Evolutionary conservation across 1,139 yeast species (phyloP), one percentile per base, ranked within the genome.

Genomic region (Nakaseomyces bracarensis): DNA sequence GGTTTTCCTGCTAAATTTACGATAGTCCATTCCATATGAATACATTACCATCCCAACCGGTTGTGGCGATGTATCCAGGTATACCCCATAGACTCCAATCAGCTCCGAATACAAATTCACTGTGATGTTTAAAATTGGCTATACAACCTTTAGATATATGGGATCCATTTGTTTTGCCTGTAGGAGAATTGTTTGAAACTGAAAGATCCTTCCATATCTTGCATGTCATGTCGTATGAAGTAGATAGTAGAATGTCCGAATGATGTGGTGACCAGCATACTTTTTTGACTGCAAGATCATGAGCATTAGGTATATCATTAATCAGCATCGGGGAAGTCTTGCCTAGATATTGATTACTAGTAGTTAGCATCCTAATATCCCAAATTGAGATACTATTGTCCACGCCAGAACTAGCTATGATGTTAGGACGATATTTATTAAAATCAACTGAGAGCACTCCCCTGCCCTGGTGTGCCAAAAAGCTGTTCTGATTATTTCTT

Each of bases 51-150:
- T 91, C 98, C 96, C 96, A 91, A 1, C 96, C 96, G 0, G 91
- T 82, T 19, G 95, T 79, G 8, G 94, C 95, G 15, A 82, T 89
- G 86, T 94, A 89, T 1, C 96, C 97, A 3, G 93, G 94, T 50
- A 81, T 79, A 8, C 97, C 97, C 96, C 97, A 91, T 43, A 91
- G 65, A 52, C 95, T 82, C 81, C 95, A 91, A 63, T 91, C 97
- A 49, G 91, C 82, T n/a, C 94, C 96, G 50, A 84, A 77, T 2
- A 83, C 96, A 65, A 91, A 91, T 66, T 91, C 98, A 30, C 77
- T 72, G 64, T 91, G 97, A 38, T 64, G 66, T 25, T 72, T 70
- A 69, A 86, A 83, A n/a, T 74, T 71, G 7, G 75, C 77, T 30
- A 70, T 63, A 43, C 78, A 68, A 0, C 79, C 76, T 38, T 67